These are phyloP conservation scores for Eimeria falciformis DNA, from an alignment of 169 alveolate species.

Conservation along the genomic window DNA sequence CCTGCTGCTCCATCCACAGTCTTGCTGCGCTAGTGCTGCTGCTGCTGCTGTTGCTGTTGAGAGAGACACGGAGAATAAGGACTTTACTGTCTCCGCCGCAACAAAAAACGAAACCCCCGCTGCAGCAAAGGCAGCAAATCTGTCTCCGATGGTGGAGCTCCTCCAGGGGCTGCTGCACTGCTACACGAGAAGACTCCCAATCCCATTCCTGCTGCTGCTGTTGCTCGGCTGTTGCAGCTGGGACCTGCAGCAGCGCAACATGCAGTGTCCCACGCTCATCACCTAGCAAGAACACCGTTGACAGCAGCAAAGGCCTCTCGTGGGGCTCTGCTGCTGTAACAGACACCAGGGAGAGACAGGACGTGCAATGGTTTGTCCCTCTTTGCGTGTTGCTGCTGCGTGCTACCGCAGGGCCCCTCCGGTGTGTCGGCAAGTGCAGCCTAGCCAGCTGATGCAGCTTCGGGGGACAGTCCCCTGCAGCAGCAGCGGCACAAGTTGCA, in stretches of 20 bases:
- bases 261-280: conserved; percentile 68
- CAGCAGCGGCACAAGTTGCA: not conserved
- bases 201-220: conserved; percentile 34
- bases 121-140: conserved; percentile 12
- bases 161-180: conserved; percentile 32
- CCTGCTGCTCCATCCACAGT: not conserved
- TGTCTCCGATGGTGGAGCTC: conserved; percentile 11
- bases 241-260: conserved; percentile 49
- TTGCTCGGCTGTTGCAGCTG: conserved; percentile 57
- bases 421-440: not conserved
- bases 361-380: conserved; percentile 13
- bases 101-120: conserved; percentile 5
- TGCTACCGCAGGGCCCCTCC: not conserved
- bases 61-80: conserved; percentile 16
- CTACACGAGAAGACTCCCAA: not conserved
- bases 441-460: not conserved
- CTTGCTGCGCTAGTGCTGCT: not conserved
- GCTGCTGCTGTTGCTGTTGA: conserved; percentile 37
- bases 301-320: not conserved
- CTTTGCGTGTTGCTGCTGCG: not conserved
- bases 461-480: not conserved
- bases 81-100: conserved; percentile 73
- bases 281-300: conserved; percentile 8
- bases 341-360: not conserved
- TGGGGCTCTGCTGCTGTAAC: not conserved